Conservation (phyloP, 768 basidiomycete species). For the Russula sp. region DNA sequence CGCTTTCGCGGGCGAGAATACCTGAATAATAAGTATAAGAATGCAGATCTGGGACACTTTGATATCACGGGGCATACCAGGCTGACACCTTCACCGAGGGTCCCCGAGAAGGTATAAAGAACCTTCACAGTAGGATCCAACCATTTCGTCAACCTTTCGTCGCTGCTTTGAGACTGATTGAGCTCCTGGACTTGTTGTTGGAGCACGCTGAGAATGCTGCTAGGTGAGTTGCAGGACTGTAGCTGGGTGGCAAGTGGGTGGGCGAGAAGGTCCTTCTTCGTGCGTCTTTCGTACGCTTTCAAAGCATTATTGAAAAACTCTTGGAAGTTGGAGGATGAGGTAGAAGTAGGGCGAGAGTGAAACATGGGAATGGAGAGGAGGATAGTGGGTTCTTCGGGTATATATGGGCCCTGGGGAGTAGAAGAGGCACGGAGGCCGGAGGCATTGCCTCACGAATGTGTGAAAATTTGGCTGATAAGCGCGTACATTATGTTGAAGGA, state of each 20-base stretch:
- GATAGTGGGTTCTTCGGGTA: neutral
- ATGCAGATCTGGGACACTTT: too few species aligned
- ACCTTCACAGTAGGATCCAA: neutral
- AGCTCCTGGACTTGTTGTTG: neutral
- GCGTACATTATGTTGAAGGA: too few species aligned
- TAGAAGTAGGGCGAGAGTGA: neutral
- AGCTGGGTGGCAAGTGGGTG: conserved; percentile 2
- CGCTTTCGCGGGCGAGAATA: neutral
- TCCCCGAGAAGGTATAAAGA: too few species aligned
- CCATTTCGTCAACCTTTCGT: neutral
- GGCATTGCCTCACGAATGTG: too few species aligned
- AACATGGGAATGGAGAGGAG: neutral
- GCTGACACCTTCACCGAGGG: neutral
- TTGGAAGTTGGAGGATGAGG: neutral
- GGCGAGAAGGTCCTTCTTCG: neutral
- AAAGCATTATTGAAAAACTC: neutral
- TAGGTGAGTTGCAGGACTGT: neutral
- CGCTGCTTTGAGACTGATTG: neutral
- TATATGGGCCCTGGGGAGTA: too few species aligned
- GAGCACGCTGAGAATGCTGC: neutral
- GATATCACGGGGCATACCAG: neutral
- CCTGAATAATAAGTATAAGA: neutral
- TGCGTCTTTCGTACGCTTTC: neutral
- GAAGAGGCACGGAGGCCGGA: too few species aligned
- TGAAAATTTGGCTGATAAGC: too few species aligned